Percentiles rank a stretch among this genome's conserved stretches.
phyloP scores from a whole-genome alignment of 768 basidiomycete species.

The Daedalea quercina region DNA sequence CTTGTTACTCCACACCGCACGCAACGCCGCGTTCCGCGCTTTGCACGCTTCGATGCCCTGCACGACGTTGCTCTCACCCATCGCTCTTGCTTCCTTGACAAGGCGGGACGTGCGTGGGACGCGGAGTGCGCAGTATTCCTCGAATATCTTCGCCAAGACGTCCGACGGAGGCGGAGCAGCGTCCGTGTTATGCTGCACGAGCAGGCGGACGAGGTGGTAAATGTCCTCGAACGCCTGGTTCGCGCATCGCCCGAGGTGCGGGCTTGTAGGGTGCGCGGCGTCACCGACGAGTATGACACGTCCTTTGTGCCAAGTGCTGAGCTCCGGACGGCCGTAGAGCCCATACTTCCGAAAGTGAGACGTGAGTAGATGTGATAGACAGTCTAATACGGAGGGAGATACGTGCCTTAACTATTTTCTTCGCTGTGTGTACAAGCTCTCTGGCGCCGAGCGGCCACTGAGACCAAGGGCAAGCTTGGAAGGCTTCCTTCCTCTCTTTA shows the following conservation, averaged over 20 bases:
- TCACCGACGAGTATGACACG: slow-evolving; percentile 37
- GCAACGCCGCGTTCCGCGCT: too few species aligned
- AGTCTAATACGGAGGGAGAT: not conserved
- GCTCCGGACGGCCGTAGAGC: slow-evolving; percentile 36
- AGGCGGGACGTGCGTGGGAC: not conserved
- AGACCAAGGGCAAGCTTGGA: slow-evolving; percentile 16
- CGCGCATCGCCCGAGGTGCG: slow-evolving; percentile 41
- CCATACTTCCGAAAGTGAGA: too few species aligned
- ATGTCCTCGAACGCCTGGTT: slow-evolving; percentile 40
- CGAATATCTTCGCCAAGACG: too few species aligned
- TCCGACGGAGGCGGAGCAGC: too few species aligned
- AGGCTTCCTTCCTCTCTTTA: slow-evolving; percentile 15
- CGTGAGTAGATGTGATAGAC: not conserved
- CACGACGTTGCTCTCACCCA: too few species aligned
- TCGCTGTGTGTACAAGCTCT: slow-evolving; percentile 18
- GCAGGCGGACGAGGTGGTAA: slow-evolving; percentile 27
- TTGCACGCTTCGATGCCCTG: too few species aligned
- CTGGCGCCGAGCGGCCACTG: slow-evolving; percentile 21
- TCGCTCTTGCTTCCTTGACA: too few species aligned
- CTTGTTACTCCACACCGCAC: too few species aligned
- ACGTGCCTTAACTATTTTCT: slow-evolving; percentile 23
- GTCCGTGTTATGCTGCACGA: slow-evolving; percentile 6
- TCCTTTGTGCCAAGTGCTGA: slow-evolving; percentile 33
- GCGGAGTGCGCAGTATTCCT: not conserved
- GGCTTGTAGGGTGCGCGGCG: slow-evolving; percentile 40